A percentile compares a stretch with the other conserved stretches of the same genome.
These are phyloP conservation scores for Lecanoromycetidae sp. DNA, from an alignment of 2,329 filamentous ascomycete species.

Conservation along the genomic window DNA sequence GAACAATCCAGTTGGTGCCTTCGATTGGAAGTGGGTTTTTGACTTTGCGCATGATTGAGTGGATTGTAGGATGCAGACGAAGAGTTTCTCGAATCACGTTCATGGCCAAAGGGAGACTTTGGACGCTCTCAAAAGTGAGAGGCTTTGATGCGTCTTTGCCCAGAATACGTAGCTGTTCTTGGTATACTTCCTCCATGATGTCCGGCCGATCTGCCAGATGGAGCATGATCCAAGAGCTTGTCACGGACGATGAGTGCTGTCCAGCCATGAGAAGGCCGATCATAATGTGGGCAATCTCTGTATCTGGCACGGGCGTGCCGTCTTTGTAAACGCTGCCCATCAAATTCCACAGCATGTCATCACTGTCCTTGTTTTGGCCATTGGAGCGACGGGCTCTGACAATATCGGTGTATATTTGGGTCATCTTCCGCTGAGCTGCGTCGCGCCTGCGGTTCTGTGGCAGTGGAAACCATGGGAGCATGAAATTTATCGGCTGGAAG, in stretches of 20 bases:
- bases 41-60: slow-evolving; percentile 87
- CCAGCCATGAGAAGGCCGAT: slow-evolving; percentile 87
- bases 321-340: slow-evolving; percentile 82
- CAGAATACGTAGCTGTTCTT: slow-evolving; percentile 65
- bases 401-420: slow-evolving; percentile 70
- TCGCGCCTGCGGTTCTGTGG: slow-evolving; percentile 81
- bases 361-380: slow-evolving; percentile 39
- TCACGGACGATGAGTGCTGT: slow-evolving; percentile 78
- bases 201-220: slow-evolving; percentile 66
- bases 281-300: slow-evolving; percentile 86
- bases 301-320: slow-evolving; percentile 63
- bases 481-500: slow-evolving; percentile 81
- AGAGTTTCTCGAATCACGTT: slow-evolving; percentile 87
- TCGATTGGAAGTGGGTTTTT: slow-evolving; percentile 76
- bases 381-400: slow-evolving; percentile 58
- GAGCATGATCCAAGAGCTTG: slow-evolving; percentile 72
- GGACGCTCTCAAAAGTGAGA: slow-evolving; percentile 64
- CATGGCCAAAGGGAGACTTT: slow-evolving; percentile 67
- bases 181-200: slow-evolving; percentile 69
- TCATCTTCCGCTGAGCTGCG: slow-evolving; percentile 65
- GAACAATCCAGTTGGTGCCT: slow-evolving; percentile 71
- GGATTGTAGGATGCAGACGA: slow-evolving; percentile 80
- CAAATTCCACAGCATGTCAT: slow-evolving; percentile 82
- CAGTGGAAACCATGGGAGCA: slow-evolving; percentile 75
- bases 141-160: slow-evolving; percentile 64